Base-by-base conservation (phyloP, 139 green algal species). In the Micractinium sp. region DNA sequence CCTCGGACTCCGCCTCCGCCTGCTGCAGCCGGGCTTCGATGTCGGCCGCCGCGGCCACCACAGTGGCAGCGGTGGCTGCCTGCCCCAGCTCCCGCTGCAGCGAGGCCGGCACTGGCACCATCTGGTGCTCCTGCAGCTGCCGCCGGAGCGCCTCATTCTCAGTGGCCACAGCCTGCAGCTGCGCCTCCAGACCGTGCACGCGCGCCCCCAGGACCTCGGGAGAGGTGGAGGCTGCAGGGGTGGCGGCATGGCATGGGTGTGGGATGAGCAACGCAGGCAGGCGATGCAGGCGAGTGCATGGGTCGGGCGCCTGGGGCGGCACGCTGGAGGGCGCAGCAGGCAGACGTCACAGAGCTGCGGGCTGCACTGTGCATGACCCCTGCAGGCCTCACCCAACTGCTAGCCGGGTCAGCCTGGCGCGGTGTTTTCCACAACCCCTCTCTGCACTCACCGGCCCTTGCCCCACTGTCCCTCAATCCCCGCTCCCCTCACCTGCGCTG, bases 31-130 rank as follows among this genome's bases (percentile, higher is more conserved):
- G 35, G 20, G 85, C 71, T 47, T 81, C 85, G 1, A 88, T 38
- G 31, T 74, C 85, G 14, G 71, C 85, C 2, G 69, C 85, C 12
- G 85, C 85, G 0, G 85, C 85, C 53, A 27, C n/a, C 41, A 88
- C 69, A 16, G 71, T 73, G 29, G 71, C 71, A 31, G 69, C 85
- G 5, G 71, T 13, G 29, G 85, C 85, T 41, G 33, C 19, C 3
- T 27, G 71, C 53, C 85, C 74, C 53, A 85, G 74, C 85, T 76
- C 7, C 53, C 4, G 53, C 14, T 84, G 85, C 74, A 88, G 47
- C 18, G 85, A 81, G 31, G 85, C 23, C 1, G 85, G 85, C 69
- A 88, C 71, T 41, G 19, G 16, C 71, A 88, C 85, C 20, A 56
- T 31, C 71, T 33, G 69, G 69, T 82, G 71, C 31, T 82, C 85